Base-by-base conservation (phyloP, 116 monocot species). In the Cymodocea nodosa region DNA sequence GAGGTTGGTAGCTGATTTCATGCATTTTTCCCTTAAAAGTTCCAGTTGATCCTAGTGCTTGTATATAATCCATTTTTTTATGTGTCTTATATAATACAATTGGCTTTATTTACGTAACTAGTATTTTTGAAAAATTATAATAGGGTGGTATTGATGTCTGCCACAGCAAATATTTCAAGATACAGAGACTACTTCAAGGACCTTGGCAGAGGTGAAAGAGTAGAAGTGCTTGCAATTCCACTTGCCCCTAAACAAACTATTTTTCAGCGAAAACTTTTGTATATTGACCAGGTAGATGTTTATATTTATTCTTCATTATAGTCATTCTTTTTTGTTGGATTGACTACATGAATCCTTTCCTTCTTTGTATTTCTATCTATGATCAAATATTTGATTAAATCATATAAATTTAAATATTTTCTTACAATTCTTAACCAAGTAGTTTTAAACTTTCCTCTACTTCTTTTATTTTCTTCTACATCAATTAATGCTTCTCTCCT, bases 71-170 rank as follows among this genome's bases (percentile, higher is more conserved):
- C 56, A 36, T 25, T n/a, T 62, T 52, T 15, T 2, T 60, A 52
- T 1, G 4, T 54, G 5, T n/a, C 17, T 5, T 16, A 54, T 60
- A 4, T 60, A 60, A 60, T 60, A 9, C 12, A 1, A 15, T 13
- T 60, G 14, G 23, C 22, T 60, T 60, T 8, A 10, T 2, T 4
- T 20, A 25, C 25, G 30, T 30, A 30, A 30, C 30, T 30, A 30
- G 3, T 30, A 30, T 30, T 30, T 3, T 30, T 30, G 30, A 30
- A 30, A 30, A 30, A 30, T 30, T 30, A 30, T 30, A 30, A 30
- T 59, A 92, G 91, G 82, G 71, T 92, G 50, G 87, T 92, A 6
- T 67, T 92, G 67, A 92, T 92, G 91, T 92, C 91, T 73, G 91
- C 91, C 18, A 92, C 91, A 30, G 91, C 84, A 71, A 87, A 92